Conservation (phyloP, 176 grass and related monocot species). For the Zoysia japonica region DNA sequence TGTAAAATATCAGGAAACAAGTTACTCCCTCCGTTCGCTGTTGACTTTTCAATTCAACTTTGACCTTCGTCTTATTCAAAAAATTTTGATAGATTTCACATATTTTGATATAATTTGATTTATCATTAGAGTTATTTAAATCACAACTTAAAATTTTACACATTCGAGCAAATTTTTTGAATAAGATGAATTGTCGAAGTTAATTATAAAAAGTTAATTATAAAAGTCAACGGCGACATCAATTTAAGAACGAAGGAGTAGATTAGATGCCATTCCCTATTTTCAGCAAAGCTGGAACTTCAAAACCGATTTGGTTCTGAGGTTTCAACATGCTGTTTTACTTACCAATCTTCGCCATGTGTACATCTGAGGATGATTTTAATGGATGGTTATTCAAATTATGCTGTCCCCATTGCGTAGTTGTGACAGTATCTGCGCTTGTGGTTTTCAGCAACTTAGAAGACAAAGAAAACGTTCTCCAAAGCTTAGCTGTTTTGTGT, state of each 20-base stretch:
- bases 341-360: constrained; percentile 22
- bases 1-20: constrained; percentile 51
- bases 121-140: too few species aligned
- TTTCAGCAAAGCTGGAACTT: constrained; percentile 41
- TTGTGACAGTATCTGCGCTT: background rate
- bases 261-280: constrained; percentile 30
- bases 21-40: background rate
- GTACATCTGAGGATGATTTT: constrained; percentile 34
- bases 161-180: too few species aligned
- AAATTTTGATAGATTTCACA: too few species aligned
- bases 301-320: constrained; percentile 30
- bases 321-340: constrained; percentile 37
- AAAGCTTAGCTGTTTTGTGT: background rate
- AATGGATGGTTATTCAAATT: constrained; percentile 23
- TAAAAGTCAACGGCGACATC: too few species aligned
- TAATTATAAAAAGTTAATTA: too few species aligned
- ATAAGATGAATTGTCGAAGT: too few species aligned
- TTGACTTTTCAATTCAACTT: too few species aligned
- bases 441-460: background rate
- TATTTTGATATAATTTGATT: too few species aligned
- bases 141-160: too few species aligned
- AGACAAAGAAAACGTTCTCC: background rate
- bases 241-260: background rate
- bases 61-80: too few species aligned
- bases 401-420: background rate